Conservation (phyloP, 23 red algal species). For the Gracilaria caudata region DNA sequence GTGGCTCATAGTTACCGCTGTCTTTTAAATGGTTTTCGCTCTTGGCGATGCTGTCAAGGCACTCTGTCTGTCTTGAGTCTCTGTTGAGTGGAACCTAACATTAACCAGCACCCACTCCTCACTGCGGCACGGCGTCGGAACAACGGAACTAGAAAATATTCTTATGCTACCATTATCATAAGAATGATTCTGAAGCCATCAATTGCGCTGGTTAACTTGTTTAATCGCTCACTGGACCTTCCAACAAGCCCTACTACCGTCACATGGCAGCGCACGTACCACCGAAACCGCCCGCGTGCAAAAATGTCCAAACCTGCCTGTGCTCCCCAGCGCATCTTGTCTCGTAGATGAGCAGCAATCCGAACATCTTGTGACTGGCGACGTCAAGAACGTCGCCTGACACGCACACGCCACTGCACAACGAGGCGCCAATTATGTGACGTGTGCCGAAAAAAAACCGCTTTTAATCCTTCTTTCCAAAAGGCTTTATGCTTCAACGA, state of each 20-base stretch:
- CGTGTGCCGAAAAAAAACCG: neutral
- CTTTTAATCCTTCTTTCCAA: neutral
- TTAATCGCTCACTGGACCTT: too few species aligned
- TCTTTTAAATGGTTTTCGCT: neutral
- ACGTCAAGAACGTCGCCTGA: too few species aligned
- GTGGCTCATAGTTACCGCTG: neutral
- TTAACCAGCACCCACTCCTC: neutral
- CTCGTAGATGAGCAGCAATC: too few species aligned
- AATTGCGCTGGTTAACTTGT: too few species aligned
- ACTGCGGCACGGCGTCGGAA: neutral
- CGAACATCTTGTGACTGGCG: too few species aligned
- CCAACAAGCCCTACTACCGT: too few species aligned
- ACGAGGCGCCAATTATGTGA: neutral
- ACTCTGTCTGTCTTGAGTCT: neutral
- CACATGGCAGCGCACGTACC: too few species aligned
- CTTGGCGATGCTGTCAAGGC: neutral
- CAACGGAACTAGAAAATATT: too few species aligned
- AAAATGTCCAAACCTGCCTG: too few species aligned
- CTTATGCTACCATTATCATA: too few species aligned
- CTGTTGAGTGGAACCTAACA: neutral
- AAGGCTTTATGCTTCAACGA: neutral
- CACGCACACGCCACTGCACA: neutral
- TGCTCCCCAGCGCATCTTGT: too few species aligned
- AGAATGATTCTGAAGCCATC: neutral
- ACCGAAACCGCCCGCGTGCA: too few species aligned